Evolutionary conservation across 306 rosid genomes (phyloP).

Genomic region (Prunus salicina): DNA sequence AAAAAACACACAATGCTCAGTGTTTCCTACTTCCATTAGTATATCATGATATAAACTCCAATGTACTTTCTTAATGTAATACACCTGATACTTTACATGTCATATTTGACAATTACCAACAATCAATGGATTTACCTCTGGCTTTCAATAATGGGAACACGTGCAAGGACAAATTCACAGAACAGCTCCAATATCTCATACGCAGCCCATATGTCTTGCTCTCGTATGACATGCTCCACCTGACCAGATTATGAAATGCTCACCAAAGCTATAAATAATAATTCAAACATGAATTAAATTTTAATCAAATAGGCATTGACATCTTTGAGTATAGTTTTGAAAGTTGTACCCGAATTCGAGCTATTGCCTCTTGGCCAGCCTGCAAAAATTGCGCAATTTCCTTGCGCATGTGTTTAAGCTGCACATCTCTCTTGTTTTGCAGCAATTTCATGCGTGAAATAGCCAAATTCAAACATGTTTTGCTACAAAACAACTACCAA

Average conservation of each 20-base stretch:
- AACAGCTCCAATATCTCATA: slow-evolving; percentile 94
- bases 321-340: slow-evolving; percentile 10
- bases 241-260: slow-evolving; percentile 27
- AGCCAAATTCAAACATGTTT: slow-evolving; percentile 77
- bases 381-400: slow-evolving; percentile 91
- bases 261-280: background rate
- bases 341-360: slow-evolving; percentile 78
- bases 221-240: slow-evolving; percentile 98
- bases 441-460: slow-evolving; percentile 89
- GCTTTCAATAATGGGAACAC: slow-evolving; percentile 85
- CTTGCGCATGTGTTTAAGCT: slow-evolving; percentile 86
- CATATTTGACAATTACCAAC: slow-evolving; percentile 1
- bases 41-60: background rate
- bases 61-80: background rate
- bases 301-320: slow-evolving; percentile 4
- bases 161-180: slow-evolving; percentile 93
- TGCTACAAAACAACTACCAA: slow-evolving; percentile 49
- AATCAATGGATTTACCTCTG: slow-evolving; percentile 58
- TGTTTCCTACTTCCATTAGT: background rate
- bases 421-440: slow-evolving; percentile 93
- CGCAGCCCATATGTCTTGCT: slow-evolving; percentile 86
- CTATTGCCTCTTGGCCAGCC: slow-evolving; percentile 94
- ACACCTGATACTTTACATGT: background rate
- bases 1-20: background rate
- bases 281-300: background rate